Base-by-base conservation (phyloP, 1,139 yeast species). In the Geotrichum histeridarum region DNA sequence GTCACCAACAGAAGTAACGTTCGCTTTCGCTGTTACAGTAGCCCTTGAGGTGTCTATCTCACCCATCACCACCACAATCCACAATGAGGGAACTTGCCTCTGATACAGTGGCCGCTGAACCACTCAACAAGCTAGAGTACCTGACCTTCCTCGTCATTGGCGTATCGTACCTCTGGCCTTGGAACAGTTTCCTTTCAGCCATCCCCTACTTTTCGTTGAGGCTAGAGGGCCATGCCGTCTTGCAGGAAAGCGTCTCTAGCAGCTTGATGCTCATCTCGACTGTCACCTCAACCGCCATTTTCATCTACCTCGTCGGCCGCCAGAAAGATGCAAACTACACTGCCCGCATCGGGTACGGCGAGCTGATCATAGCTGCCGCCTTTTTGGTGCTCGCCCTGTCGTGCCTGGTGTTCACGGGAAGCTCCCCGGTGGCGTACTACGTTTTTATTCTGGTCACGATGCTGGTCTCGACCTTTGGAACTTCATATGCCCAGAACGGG, bases 181-280 rank as follows among this genome's bases (percentile, higher is more conserved):
- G 98, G 97, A 93, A 93, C 73, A 83, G 95, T 61, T 84, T 90
- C 62, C 72, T 93, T 8, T 83, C 95, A 1, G 96, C 97, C 0
- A 80, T 94, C 0, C 86, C 87, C 4, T 90, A 88, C 70, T 89
- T 89, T 66, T 8, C 27, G 18, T 15, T 43, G 8, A 17, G 55
- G 4, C 48, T 53, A 6, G 48, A 31, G 30, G 50, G 48, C 1
- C 42, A 43, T 27, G 35, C 46, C 8, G 8, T 30, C 7, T 39
- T 56, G 9, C 51, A 49, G 31, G 79, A 78, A 58, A 76, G 80
- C 46, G 87, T 88, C 66, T 80, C 91, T 7, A 84, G 95, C 27
- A 82, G 94, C 0, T 86, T 91, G 85, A 93, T 93, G 98, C 78
- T 91, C 0, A 84, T 86, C 0, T 85, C 94, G 7, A 90, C 97